Evolutionary conservation across 1,139 yeast species (phyloP).

Genomic region (Hansenula anomala): DNA sequence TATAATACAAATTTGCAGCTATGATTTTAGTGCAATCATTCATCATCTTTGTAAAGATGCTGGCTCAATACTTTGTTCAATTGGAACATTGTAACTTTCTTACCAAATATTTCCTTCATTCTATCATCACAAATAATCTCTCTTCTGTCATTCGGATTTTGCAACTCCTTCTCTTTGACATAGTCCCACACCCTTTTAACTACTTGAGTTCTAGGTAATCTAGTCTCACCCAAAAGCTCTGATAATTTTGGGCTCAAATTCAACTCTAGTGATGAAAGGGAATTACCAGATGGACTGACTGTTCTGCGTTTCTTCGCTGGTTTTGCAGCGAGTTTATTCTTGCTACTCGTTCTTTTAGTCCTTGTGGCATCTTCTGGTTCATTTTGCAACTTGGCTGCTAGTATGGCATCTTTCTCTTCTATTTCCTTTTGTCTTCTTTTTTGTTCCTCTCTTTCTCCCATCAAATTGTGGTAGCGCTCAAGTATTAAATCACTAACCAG

Average conservation of each 20-base stretch:
- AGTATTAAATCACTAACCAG: constrained; percentile 58
- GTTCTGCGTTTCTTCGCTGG: constrained; percentile 10
- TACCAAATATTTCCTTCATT: constrained; percentile 55
- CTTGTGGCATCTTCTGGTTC: constrained; percentile 7
- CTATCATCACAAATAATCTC: constrained; percentile 66
- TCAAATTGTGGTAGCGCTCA: constrained; percentile 49
- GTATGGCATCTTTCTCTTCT: constrained; percentile 26
- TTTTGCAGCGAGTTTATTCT: constrained; percentile 8
- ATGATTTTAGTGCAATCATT: constrained; percentile 16
- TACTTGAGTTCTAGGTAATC: constrained; percentile 62
- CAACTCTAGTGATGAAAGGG: constrained; percentile 23
- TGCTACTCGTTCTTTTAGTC: constrained; percentile 8
- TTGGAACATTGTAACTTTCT: constrained; percentile 56
- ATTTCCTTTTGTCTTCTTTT: constrained; percentile 25
- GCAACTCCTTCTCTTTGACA: constrained; percentile 59
- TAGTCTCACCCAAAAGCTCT: constrained; percentile 38
- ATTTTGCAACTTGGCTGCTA: constrained; percentile 19
- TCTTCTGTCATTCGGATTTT: constrained; percentile 64
- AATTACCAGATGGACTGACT: constrained; percentile 7
- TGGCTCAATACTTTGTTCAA: constrained; percentile 58
- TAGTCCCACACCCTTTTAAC: constrained; percentile 73
- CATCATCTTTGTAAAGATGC: constrained; percentile 48
- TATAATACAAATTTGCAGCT: too few species aligned
- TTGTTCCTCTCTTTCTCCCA: constrained; percentile 31
- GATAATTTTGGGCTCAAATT: constrained; percentile 48